These are phyloP conservation scores for Emiliania huxleyi DNA, from an alignment of 78 protist genomes.

Conservation along the genomic window DNA sequence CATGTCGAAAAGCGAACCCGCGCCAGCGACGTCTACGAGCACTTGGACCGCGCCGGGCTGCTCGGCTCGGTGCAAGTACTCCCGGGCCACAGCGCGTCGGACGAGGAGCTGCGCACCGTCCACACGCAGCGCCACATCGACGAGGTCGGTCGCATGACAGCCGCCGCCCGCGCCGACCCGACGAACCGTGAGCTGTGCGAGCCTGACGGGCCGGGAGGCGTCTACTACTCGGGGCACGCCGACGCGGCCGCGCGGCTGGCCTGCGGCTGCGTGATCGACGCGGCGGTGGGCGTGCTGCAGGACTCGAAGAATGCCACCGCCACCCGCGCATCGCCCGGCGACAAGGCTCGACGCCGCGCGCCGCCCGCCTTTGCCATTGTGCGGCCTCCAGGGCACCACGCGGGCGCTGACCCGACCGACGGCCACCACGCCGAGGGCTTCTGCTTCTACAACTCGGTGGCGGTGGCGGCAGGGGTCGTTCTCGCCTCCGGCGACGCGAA, in stretches of 20 bases:
- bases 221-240: neutral
- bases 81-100: neutral
- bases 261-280: neutral
- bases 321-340: neutral
- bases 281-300: neutral
- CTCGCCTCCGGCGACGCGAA: neutral
- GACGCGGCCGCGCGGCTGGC: neutral
- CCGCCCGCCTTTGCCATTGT: neutral
- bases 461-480: conserved; percentile 39
- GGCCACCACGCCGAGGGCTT: conserved; percentile 52
- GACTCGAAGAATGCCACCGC: neutral
- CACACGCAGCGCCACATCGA: neutral
- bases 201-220: neutral
- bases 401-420: neutral
- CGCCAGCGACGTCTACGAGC: neutral
- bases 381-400: conserved; percentile 47
- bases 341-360: neutral
- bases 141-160: neutral
- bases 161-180: neutral
- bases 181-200: neutral
- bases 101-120: neutral
- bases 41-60: neutral
- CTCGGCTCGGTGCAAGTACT: neutral
- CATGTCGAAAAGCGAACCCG: neutral
- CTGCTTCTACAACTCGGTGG: conserved; percentile 64